A percentile compares a stretch with the other conserved stretches of the same genome.
Evolutionary conservation across 2,329 filamentous ascomycete genomes (phyloP).

Genomic region (Phyllosticta paracitricarpa): DNA sequence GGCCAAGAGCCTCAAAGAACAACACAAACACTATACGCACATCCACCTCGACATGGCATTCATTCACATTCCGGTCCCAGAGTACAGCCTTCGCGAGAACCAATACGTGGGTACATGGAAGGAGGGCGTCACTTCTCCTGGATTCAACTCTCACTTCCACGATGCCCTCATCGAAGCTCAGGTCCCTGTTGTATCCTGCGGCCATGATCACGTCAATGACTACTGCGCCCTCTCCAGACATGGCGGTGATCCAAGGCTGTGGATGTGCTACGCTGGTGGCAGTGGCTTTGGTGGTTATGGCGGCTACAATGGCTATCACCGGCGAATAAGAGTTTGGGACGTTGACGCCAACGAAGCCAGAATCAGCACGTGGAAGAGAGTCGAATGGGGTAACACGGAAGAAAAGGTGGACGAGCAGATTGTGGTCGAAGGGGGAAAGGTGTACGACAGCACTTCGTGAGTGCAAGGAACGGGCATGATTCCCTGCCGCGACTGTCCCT

Average conservation of each 20-base stretch:
- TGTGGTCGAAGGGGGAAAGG: slow-evolving; percentile 49
- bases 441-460: slow-evolving; percentile 17
- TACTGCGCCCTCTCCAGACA: slow-evolving; percentile 64
- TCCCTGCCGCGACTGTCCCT: neutral
- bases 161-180: slow-evolving; percentile 80
- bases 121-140: slow-evolving; percentile 78
- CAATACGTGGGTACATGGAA: slow-evolving; percentile 59
- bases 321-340: slow-evolving; percentile 80
- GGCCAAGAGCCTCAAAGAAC: slow-evolving; percentile 50
- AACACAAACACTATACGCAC: slow-evolving; percentile 76
- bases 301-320: slow-evolving; percentile 76
- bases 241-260: slow-evolving; percentile 52
- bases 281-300: slow-evolving; percentile 91
- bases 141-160: slow-evolving; percentile 85
- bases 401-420: slow-evolving; percentile 49
- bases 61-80: slow-evolving; percentile 91
- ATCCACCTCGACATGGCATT: slow-evolving; percentile 95
- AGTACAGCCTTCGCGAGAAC: slow-evolving; percentile 60
- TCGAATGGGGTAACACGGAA: slow-evolving; percentile 55
- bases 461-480: neutral
- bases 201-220: slow-evolving; percentile 95
- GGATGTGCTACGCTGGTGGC: slow-evolving; percentile 97
- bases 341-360: slow-evolving; percentile 84
- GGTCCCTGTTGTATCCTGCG: slow-evolving; percentile 78
- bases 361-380: slow-evolving; percentile 84